Conservation (phyloP, 1,284 basidiomycete species). For the Irpex rosettiformis region DNA sequence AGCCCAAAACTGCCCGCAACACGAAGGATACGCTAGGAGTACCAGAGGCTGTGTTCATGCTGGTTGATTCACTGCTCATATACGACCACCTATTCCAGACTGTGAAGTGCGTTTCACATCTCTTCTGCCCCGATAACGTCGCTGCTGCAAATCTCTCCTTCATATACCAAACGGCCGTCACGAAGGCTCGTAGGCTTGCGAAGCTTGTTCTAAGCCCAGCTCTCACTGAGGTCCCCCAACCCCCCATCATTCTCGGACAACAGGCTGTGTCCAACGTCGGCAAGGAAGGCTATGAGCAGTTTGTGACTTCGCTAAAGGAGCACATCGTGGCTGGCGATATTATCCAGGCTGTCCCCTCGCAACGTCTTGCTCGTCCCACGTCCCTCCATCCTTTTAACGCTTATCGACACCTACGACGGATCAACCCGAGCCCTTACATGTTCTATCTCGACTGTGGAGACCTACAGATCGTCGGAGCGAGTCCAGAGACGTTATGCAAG, state of each 20-base stretch:
- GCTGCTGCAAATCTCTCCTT: constrained; percentile 65
- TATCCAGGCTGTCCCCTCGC: constrained; percentile 98
- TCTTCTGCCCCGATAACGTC: constrained; percentile 76
- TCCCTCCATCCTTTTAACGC: constrained; percentile 96
- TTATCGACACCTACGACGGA: constrained; percentile 87
- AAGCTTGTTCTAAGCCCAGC: constrained; percentile 56
- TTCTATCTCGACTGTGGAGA: constrained; percentile 96
- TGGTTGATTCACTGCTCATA: constrained; percentile 91
- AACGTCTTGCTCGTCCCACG: constrained; percentile 84
- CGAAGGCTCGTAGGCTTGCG: constrained; percentile 75
- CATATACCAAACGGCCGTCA: constrained; percentile 79
- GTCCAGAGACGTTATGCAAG: constrained; percentile 97
- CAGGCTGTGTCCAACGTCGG: constrained; percentile 89
- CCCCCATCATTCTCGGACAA: constrained; percentile 62
- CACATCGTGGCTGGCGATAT: constrained; percentile 97
- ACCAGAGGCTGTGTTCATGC: constrained; percentile 96
- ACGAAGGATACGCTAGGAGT: constrained; percentile 78
- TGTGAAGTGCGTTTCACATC: constrained; percentile 93
- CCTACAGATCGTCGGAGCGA: constrained; percentile 92
- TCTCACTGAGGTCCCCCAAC: constrained; percentile 68
- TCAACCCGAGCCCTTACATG: constrained; percentile 99
- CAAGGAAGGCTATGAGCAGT: constrained; percentile 87
- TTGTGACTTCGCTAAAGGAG: constrained; percentile 91
- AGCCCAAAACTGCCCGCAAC: constrained; percentile 82
- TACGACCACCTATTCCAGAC: constrained; percentile 98